These are phyloP conservation scores for Monosporozyma aerobia DNA, from an alignment of 805 yeast species.

Conservation along the genomic window DNA sequence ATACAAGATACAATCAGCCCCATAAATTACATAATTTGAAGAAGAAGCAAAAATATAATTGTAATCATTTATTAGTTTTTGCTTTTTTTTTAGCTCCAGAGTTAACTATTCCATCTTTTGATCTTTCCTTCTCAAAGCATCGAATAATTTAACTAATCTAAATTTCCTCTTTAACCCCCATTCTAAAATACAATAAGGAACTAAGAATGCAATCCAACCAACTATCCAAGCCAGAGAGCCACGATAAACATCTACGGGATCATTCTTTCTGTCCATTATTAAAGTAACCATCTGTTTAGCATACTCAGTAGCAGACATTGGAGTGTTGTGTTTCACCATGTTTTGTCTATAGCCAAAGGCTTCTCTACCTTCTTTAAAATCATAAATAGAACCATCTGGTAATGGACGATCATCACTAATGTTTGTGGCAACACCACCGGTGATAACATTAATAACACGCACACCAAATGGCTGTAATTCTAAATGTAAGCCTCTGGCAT, in stretches of 20 bases:
- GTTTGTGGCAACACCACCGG: constrained; percentile 69
- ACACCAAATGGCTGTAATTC: constrained; percentile 70
- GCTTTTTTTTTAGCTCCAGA: too few relatives aligned
- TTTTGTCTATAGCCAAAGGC: constrained; percentile 43
- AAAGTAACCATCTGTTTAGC: constrained; percentile 49
- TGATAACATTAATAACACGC: constrained; percentile 55
- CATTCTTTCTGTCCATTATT: constrained; percentile 28
- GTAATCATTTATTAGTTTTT: too few relatives aligned
- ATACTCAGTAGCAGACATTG: constrained; percentile 51
- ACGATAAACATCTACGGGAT: constrained; percentile 45
- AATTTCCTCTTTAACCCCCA: constrained; percentile 34
- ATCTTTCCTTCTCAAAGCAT: constrained; percentile 16
- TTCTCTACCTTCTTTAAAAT: constrained; percentile 40
- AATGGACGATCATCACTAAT: constrained; percentile 59
- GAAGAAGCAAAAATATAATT: not conserved
- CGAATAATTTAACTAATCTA: constrained; percentile 30
- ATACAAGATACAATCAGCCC: not conserved
- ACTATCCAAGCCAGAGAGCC: constrained; percentile 41
- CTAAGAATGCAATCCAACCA: constrained; percentile 28
- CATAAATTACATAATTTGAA: not conserved
- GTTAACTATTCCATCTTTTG: not conserved
- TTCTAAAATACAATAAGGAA: constrained; percentile 44
- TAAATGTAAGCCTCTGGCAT: constrained; percentile 50
- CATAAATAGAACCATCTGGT: constrained; percentile 46
- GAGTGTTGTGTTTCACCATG: constrained; percentile 51